Percentiles rank a stretch among this genome's conserved stretches.
Evolutionary conservation across 495 filamentous ascomycete species (phyloP).

Genomic region (Daldinia childiae): DNA sequence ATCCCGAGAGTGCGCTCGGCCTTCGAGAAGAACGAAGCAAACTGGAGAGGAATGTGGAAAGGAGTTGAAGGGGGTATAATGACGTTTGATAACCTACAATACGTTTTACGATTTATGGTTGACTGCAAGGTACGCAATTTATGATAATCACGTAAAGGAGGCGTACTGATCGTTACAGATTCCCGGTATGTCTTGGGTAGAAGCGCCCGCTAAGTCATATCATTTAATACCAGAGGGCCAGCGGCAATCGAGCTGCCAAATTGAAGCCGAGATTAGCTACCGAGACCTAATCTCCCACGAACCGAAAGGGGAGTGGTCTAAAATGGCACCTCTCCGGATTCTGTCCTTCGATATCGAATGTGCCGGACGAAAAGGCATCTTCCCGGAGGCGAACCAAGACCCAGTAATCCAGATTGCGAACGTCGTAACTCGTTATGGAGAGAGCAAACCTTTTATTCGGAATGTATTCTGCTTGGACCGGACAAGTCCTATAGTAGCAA

Average conservation of each 20-base stretch:
- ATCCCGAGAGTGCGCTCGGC: slow-evolving; percentile 75
- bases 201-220: slow-evolving; percentile 80
- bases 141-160: background rate
- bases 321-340: slow-evolving; percentile 94
- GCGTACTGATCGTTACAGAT: slow-evolving; percentile 60
- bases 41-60: slow-evolving; percentile 92
- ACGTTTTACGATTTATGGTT: slow-evolving; percentile 96
- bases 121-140: slow-evolving; percentile 73
- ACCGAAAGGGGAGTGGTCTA: slow-evolving; percentile 95
- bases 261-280: slow-evolving; percentile 87
- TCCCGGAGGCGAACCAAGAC: slow-evolving; percentile 89
- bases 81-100: slow-evolving; percentile 96
- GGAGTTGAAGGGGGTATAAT: slow-evolving; percentile 71
- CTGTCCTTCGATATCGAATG: slow-evolving; percentile 99
- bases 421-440: slow-evolving; percentile 94
- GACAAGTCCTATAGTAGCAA: slow-evolving; percentile 92
- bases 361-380: slow-evolving; percentile 95
- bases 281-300: slow-evolving; percentile 85
- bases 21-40: slow-evolving; percentile 79
- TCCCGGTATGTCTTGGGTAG: slow-evolving; percentile 96
- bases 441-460: slow-evolving; percentile 91
- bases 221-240: slow-evolving; percentile 65
- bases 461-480: slow-evolving; percentile 96
- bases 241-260: slow-evolving; percentile 90
- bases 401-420: slow-evolving; percentile 99